Evolutionary conservation across 148 eudicot genomes (phyloP).

Genomic region (Drosera capensis): DNA sequence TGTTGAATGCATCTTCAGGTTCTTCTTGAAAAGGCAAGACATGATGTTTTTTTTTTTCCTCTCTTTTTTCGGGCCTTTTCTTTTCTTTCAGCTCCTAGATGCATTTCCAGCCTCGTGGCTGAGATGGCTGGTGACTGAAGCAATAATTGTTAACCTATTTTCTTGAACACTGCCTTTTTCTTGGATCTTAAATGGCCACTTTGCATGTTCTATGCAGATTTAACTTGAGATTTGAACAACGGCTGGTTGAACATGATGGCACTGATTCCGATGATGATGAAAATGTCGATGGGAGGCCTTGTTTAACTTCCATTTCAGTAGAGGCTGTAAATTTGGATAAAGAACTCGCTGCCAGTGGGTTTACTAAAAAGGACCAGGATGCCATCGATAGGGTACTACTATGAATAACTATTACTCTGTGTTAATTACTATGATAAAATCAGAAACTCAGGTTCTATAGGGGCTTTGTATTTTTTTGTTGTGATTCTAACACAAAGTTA

Average conservation of each 20-base stretch:
- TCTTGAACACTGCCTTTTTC: too few relatives aligned
- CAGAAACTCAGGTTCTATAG: too few relatives aligned
- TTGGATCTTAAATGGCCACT: too few relatives aligned
- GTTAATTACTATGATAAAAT: too few relatives aligned
- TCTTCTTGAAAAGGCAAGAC: conserved; percentile 64
- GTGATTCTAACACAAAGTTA: conserved; percentile 1
- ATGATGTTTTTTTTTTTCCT: conserved; percentile 1
- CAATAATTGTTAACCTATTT: too few relatives aligned
- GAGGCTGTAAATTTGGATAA: conserved; percentile 12
- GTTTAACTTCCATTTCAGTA: conserved; percentile 49
- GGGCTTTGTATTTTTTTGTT: too few relatives aligned
- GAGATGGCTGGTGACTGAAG: too few relatives aligned
- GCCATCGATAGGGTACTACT: conserved; percentile 16
- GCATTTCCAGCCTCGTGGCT: too few relatives aligned
- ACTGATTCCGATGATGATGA: conserved; percentile 37
- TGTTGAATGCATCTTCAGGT: conserved; percentile 91
- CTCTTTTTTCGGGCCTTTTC: too few relatives aligned
- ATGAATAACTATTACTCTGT: background rate
- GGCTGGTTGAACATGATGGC: conserved; percentile 35
- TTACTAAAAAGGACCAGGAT: conserved; percentile 14
- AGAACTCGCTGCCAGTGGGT: conserved; percentile 27
- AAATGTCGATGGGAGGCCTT: conserved; percentile 27
- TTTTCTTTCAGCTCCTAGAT: too few relatives aligned
- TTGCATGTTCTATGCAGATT: conserved; percentile 45
- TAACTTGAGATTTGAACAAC: conserved; percentile 44